Evolutionary conservation across 345 rosid genomes (phyloP).

Genomic region (Iberis pinnata): DNA sequence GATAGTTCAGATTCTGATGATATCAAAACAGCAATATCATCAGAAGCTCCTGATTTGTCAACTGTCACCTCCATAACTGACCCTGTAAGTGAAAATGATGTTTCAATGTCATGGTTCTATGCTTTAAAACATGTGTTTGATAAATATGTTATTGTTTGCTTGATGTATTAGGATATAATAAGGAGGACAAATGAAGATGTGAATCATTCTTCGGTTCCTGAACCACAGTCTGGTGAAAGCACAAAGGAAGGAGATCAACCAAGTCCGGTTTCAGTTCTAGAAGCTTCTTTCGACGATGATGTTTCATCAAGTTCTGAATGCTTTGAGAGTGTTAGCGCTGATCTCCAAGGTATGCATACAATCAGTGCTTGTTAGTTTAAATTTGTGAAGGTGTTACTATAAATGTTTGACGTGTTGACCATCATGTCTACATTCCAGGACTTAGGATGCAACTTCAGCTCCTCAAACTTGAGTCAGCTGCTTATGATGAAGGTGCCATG

Average conservation of each 20-base stretch:
- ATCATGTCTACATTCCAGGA: constrained; percentile 35
- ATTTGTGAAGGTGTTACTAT: no score
- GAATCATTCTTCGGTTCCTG: constrained; percentile 37
- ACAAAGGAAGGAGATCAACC: constrained; percentile 89
- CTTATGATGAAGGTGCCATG: constrained; percentile 56
- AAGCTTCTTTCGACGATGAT: constrained; percentile 75
- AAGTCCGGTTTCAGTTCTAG: constrained; percentile 87
- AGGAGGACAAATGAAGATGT: constrained; percentile 31
- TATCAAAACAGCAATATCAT: constrained; percentile 27
- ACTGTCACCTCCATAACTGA: constrained; percentile 30
- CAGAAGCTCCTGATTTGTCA: constrained; percentile 35
- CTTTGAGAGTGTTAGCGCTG: constrained; percentile 88
- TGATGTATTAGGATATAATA: constrained; percentile 47
- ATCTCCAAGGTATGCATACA: constrained; percentile 62
- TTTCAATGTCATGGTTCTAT: constrained; percentile 33
- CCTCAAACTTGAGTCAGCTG: constrained; percentile 68
- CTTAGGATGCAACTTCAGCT: constrained; percentile 91
- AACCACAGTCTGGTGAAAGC: constrained; percentile 44
- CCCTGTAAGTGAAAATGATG: constrained; percentile 31
- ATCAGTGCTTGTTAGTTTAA: background rate
- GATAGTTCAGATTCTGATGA: constrained; percentile 32
- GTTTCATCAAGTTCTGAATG: constrained; percentile 78
- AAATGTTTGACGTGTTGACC: background rate
- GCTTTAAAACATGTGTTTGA: constrained; percentile 7
- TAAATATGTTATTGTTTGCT: background rate